Evolutionary conservation across 2,329 filamentous ascomycete genomes (phyloP).

Genomic region (Colletotrichum echinochloae): DNA sequence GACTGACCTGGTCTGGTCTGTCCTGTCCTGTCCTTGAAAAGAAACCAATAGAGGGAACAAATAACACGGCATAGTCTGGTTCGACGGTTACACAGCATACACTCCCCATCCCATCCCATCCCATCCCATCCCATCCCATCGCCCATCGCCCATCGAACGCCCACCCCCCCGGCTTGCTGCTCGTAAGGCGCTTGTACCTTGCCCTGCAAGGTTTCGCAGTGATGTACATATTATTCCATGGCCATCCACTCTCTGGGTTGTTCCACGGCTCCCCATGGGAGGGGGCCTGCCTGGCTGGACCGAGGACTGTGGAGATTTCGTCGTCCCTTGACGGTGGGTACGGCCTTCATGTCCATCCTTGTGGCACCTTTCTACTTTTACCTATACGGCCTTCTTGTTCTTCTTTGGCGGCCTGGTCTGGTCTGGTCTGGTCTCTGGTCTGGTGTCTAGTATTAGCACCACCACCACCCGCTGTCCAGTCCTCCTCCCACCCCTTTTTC

Average conservation of each 20-base stretch:
- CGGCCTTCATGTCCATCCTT: background rate
- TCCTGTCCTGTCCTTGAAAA: background rate
- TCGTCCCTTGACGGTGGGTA: slow-evolving; percentile 7
- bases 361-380: background rate
- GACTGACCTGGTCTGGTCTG: background rate
- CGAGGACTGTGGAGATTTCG: slow-evolving; percentile 34
- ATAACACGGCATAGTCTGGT: slow-evolving; percentile 8
- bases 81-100: slow-evolving; percentile 29
- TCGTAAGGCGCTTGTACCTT: slow-evolving; percentile 16
- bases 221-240: slow-evolving; percentile 22
- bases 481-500: too few relatives aligned
- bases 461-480: slow-evolving; percentile 12
- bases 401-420: slow-evolving; percentile 8
- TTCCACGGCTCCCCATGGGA: slow-evolving; percentile 16
- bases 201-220: slow-evolving; percentile 8
- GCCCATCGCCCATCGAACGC: background rate
- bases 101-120: slow-evolving; percentile 21
- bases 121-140: slow-evolving; percentile 24
- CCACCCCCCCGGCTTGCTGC: background rate
- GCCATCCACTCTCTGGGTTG: slow-evolving; percentile 3
- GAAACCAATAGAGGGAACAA: slow-evolving; percentile 3
- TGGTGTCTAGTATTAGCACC: background rate
- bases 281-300: slow-evolving; percentile 37
- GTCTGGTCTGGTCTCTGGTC: background rate
- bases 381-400: slow-evolving; percentile 7